Base-by-base conservation (phyloP, 192 early-diverging fungal species). In the Backusella liffmaniae region DNA sequence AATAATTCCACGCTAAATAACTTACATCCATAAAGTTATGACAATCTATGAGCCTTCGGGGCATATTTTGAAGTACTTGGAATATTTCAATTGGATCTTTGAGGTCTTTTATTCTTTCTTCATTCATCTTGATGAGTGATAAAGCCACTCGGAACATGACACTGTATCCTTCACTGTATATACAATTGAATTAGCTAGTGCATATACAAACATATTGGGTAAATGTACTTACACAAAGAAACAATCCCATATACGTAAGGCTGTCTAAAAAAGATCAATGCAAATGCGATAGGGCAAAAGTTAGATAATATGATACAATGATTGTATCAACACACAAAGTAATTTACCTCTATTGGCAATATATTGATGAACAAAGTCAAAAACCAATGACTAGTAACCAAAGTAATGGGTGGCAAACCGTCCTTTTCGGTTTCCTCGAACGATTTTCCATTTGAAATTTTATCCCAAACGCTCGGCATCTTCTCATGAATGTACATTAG, bases 301-400 rank as follows among this genome's bases (percentile, higher is more conserved):
- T 49, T 49, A 49, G 46, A 6, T 49, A 18, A 49, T 16, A 49
- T 6, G 18, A n/a, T 49, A 5, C 6, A 49, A 49, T 49, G 15
- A 49, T 18, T 6, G 21, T 18, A 49, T n/a, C 42, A 49, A n/a
- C 1, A 5, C 18, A 49, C 46, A 49, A 49, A 44, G n/a, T 5
- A 49, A 49, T 6, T 36, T 53, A 73, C 82, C 62, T 88, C 76
- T 7, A 77, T 82, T 0, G 94, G 94, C 37, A 93, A 78, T 51
- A 91, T 88, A 77, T 91, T 90, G 70, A 93, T 90, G 72, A 91
- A 95, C 5, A 94, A 79, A 0, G 93, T 91, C 77, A 94, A 77
- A 76, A 94, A 92, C 94, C 94, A 95, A 59, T 88, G 92, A 42
- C 91, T 92, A 3, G 92, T 94, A 4, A 92, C 91, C 70, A 94